Evolutionary conservation across 2,329 filamentous ascomycete species (phyloP).

Genomic region (Harringtonia aguacate): DNA sequence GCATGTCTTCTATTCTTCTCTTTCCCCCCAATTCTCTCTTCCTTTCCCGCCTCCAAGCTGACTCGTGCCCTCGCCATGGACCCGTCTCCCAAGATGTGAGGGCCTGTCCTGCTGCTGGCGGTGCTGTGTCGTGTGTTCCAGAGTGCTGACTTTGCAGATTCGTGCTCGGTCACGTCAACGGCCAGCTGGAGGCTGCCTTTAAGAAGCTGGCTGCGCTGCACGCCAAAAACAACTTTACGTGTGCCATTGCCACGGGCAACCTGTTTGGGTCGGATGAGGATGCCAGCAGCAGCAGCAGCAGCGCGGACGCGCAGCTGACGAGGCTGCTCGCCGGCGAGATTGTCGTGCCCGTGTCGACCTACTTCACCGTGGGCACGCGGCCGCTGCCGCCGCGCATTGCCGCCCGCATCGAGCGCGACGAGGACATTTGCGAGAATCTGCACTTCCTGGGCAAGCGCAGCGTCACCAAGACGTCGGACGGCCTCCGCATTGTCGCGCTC

Average conservation of each 20-base stretch:
- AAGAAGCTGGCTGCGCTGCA: conserved; percentile 72
- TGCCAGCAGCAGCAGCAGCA: conserved; percentile 22
- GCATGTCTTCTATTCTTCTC: no score
- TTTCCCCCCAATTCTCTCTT: no score
- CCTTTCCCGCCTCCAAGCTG: no score
- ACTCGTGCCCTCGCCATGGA: no score
- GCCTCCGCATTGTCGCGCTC: conserved; percentile 75
- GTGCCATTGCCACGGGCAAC: conserved; percentile 76
- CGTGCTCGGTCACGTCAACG: conserved; percentile 74
- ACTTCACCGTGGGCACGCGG: conserved; percentile 72
- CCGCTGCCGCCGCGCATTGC: conserved; percentile 62
- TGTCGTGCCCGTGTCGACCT: conserved; percentile 68
- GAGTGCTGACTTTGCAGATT: no score
- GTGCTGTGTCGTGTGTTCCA: no score
- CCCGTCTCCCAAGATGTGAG: no score
- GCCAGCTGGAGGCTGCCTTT: conserved; percentile 65
- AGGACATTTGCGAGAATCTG: conserved; percentile 69
- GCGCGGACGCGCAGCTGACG: conserved; percentile 38
- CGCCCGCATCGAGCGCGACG: conserved; percentile 44
- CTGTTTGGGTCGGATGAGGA: conserved; percentile 59
- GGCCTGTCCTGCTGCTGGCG: no score
- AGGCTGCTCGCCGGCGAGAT: conserved; percentile 65
- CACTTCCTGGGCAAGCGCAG: conserved; percentile 82
- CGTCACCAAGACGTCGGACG: conserved; percentile 80
- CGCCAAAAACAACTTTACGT: conserved; percentile 76